Conservation (phyloP, 2,329 filamentous ascomycete genomes). For the Periconia macrospinosa region DNA sequence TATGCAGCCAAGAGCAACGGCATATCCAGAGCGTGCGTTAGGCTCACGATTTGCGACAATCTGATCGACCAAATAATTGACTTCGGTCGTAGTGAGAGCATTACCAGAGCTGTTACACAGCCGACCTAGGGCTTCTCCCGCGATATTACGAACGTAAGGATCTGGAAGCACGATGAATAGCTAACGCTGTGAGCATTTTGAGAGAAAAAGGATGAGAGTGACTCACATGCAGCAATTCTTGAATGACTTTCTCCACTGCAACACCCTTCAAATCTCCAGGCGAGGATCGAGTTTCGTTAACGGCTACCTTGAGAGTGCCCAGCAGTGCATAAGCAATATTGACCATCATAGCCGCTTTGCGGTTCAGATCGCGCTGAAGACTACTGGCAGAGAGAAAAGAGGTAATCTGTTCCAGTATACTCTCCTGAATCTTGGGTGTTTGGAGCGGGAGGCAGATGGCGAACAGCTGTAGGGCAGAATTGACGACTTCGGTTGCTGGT, state of each 20-base stretch:
- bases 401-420: slow-evolving; percentile 88
- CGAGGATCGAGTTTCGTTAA: slow-evolving; percentile 74
- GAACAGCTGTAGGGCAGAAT: slow-evolving; percentile 90
- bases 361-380: slow-evolving; percentile 81
- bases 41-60: slow-evolving; percentile 94
- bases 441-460: slow-evolving; percentile 89
- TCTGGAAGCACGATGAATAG: slow-evolving; percentile 81
- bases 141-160: slow-evolving; percentile 80
- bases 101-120: slow-evolving; percentile 86
- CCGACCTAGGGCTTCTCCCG: slow-evolving; percentile 81
- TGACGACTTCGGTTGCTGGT: slow-evolving; percentile 89
- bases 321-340: slow-evolving; percentile 85
- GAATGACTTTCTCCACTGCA: slow-evolving; percentile 73
- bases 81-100: slow-evolving; percentile 82
- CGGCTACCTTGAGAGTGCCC: slow-evolving; percentile 78
- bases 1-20: slow-evolving; percentile 88
- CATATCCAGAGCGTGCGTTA: slow-evolving; percentile 89
- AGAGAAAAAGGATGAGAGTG: slow-evolving; percentile 21
- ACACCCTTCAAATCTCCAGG: slow-evolving; percentile 72
- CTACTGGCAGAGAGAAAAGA: slow-evolving; percentile 81
- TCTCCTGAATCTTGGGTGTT: slow-evolving; percentile 89
- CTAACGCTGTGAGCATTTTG: slow-evolving; percentile 24
- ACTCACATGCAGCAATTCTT: slow-evolving; percentile 75
- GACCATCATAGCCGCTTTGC: slow-evolving; percentile 87
- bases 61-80: slow-evolving; percentile 89